These are phyloP conservation scores for Davidsoniella eucalypti DNA, from an alignment of 2,329 filamentous ascomycete genomes.

Conservation along the genomic window DNA sequence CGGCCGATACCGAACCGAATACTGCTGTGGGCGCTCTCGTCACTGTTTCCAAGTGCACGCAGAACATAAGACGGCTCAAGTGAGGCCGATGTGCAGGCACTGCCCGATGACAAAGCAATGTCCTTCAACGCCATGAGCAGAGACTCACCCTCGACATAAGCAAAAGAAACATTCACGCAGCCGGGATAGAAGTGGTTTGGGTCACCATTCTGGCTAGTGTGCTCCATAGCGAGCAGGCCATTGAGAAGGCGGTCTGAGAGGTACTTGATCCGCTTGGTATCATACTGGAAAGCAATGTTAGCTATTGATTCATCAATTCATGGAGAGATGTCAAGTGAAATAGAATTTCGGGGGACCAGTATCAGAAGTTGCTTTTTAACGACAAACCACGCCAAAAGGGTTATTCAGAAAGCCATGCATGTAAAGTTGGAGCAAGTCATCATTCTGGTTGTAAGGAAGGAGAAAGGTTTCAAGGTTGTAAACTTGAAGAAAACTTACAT, in stretches of 20 bases:
- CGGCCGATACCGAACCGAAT: conserved; percentile 95
- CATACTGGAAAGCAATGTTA: conserved; percentile 49
- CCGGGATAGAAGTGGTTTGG: conserved; percentile 74
- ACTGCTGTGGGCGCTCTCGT: conserved; percentile 94
- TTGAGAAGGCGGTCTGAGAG: conserved; percentile 73
- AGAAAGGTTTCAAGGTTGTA: conserved; percentile 8
- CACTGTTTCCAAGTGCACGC: conserved; percentile 82
- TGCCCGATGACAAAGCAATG: conserved; percentile 90
- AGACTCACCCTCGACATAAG: conserved; percentile 95
- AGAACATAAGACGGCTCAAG: conserved; percentile 94
- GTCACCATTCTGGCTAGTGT: conserved; percentile 83
- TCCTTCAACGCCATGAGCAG: conserved; percentile 97
- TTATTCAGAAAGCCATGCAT: conserved; percentile 84
- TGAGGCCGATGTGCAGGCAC: conserved; percentile 91
- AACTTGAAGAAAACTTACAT: conserved; percentile 42
- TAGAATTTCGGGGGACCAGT: conserved; percentile 2
- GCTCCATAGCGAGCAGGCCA: conserved; percentile 75
- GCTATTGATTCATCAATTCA: conserved; percentile 7
- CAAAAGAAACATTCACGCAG: conserved; percentile 96
- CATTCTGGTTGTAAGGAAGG: conserved; percentile 26
- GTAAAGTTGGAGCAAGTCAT: conserved; percentile 60
- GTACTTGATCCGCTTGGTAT: conserved; percentile 64
- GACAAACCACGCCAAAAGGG: conserved; percentile 43
- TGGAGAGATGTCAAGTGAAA: conserved; percentile 1
- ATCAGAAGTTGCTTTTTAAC: conserved; percentile 55